These are phyloP conservation scores for Apiosordaria backusii DNA, from an alignment of 495 filamentous ascomycete genomes.

Conservation along the genomic window DNA sequence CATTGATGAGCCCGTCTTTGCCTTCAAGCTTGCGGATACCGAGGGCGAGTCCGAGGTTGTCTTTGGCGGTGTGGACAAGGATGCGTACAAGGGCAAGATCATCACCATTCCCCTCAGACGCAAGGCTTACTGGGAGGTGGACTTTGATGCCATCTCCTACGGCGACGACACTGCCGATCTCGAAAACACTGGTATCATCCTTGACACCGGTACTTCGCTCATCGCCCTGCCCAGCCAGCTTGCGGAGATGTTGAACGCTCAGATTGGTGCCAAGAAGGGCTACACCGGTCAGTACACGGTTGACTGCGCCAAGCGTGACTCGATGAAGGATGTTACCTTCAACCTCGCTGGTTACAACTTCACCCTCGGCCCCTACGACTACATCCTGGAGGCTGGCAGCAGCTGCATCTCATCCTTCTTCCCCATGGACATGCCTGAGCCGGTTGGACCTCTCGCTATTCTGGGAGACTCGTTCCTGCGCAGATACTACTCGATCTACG, in stretches of 20 bases:
- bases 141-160: conserved; percentile 86
- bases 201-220: conserved; percentile 97
- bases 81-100: conserved; percentile 85
- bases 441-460: conserved; percentile 88
- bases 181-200: conserved; percentile 89
- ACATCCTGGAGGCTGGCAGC: conserved; percentile 92
- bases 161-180: conserved; percentile 80
- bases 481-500: conserved; percentile 95
- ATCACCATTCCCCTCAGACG: conserved; percentile 89
- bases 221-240: conserved; percentile 91
- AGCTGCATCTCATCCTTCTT: conserved; percentile 96
- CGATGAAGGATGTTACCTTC: conserved; percentile 84
- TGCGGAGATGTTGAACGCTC: conserved; percentile 94
- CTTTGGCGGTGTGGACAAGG: conserved; percentile 87
- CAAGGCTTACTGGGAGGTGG: conserved; percentile 99
- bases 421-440: conserved; percentile 95
- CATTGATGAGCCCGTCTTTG: conserved; percentile 89
- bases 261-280: conserved; percentile 96
- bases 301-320: conserved; percentile 79
- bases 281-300: conserved; percentile 93
- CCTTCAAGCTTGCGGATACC: conserved; percentile 84
- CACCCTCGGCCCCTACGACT: conserved; percentile 83
- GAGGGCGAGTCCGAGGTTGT: conserved; percentile 79
- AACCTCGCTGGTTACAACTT: conserved; percentile 85
- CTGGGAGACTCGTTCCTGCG: conserved; percentile 97